Evolutionary conservation across 768 basidiomycete species (phyloP), one percentile per base, ranked within the genome.

Genomic region (Termitomyces sp.): DNA sequence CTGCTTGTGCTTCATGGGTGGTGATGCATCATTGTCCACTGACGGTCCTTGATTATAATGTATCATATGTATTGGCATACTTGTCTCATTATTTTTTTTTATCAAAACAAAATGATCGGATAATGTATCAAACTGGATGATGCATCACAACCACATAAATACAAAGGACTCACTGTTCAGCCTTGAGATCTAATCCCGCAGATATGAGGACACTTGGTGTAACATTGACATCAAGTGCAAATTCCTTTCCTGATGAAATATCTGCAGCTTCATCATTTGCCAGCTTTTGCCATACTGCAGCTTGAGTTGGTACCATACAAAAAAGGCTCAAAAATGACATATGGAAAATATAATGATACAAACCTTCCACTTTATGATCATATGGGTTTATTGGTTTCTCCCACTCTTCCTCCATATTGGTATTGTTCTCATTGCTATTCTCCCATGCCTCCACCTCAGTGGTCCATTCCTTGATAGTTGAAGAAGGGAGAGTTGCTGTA

Each of bases 161-260:
- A n/a, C n/a, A n/a, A n/a, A n/a, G 40, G 19, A 62, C 61, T 34
- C 32, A 67, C 66, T 65, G 64, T 23, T 63, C 59, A 27, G 60
- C 59, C 32, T 67, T 58, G 0, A 65, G 48, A 34, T 65, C 65
- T 2, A 66, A 43, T 11, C 64, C 61, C 10, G 42, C 7, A 43
- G 46, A 3, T 12, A 67, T 59, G 6, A 59, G 43, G 12, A 49
- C 57, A 42, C 54, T 58, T 16, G 45, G 53, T 31, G 55, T 57
- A 25, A 64, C 37, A 19, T 51, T 55, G 21, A 53, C 56, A 35
- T 64, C 58, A 6, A 60, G 47, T 3, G 55, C n/a, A 16, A 51
- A 41, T 11, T 67, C 66, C n/a, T 63, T 43, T 19, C 51, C 58
- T 2, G 51, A 31, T 10, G 56, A 42, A 3, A 57, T 34, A 19